Evolutionary conservation across 768 basidiomycete species (phyloP), one percentile per base, ranked within the genome.

Genomic region (Galerina sulciceps): DNA sequence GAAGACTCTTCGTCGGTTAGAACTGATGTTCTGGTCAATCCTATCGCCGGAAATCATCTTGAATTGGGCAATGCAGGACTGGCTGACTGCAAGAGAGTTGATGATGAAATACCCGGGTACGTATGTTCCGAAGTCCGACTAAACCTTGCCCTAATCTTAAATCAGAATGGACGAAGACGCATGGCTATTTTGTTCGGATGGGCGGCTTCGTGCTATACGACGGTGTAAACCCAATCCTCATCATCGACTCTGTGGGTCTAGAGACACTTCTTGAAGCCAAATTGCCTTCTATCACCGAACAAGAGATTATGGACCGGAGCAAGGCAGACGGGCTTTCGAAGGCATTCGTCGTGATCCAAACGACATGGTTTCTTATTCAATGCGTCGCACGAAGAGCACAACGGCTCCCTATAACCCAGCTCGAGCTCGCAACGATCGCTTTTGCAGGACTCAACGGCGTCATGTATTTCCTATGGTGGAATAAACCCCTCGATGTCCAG

Each of bases 381-480:
- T 65, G 67, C 55, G 57, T 70, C 3, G 57, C 65, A 1, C 69
- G 74, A 8, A 14, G 22, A 6, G 34, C 23, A 2, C 58, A 69
- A 38, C 35, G 51, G 8, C 64, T 75, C 2, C 59, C 67, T 9
- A 37, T 70, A 6, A 71, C 69, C 3, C 63, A 69, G 17, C 63
- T 75, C 17, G 73, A 77, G 55, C 52, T 73, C 11, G 54, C 64
- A 13, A 76, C 76, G 0, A 11, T 74, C 34, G 69, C 69, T 0
- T 67, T 72, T 35, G 70, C 67, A 4, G 42, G 65, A 2, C 51
- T 73, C 18, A 71, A 65, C 31, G 54, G 61, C 4, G 40, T 69
- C 31, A 68, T 60, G 23, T 74, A 70, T 58, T n/a, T 47, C 6
- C 43, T 71, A 1, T 76, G 75, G 75, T 75, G 70, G 73, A 46